These are phyloP conservation scores for Pichia cabralensis DNA, from an alignment of 805 yeast genomes.

Conservation along the genomic window DNA sequence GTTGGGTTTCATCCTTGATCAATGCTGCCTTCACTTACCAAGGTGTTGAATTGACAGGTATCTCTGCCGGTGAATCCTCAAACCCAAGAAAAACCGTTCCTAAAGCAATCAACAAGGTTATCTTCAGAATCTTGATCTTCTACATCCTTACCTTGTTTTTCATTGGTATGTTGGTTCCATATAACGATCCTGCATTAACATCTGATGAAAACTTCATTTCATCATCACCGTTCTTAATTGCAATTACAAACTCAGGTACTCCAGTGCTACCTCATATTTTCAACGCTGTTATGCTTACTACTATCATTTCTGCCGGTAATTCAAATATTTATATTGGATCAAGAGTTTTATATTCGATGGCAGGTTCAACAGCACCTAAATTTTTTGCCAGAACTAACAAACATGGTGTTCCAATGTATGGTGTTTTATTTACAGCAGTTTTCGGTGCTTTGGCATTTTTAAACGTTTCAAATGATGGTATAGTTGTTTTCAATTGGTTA, in stretches of 20 bases:
- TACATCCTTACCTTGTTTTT: constrained; percentile 58
- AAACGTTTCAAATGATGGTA: constrained; percentile 42
- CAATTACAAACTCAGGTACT: constrained; percentile 61
- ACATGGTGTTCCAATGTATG: constrained; percentile 51
- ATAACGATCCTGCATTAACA: constrained; percentile 43
- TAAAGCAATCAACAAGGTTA: constrained; percentile 59
- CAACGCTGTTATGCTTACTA: constrained; percentile 57
- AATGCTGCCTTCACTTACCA: constrained; percentile 75
- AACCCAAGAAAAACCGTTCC: constrained; percentile 67
- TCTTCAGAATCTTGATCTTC: constrained; percentile 54
- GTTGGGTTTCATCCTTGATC: constrained; percentile 60
- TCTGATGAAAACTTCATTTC: constrained; percentile 32
- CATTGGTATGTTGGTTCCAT: constrained; percentile 64
- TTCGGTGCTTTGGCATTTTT: constrained; percentile 60
- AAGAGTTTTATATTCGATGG: constrained; percentile 55
- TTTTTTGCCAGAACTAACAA: constrained; percentile 38
- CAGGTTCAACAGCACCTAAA: constrained; percentile 50
- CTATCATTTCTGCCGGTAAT: constrained; percentile 73
- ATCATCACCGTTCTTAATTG: constrained; percentile 64
- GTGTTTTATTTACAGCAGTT: constrained; percentile 46
- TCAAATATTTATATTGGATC: constrained; percentile 68
- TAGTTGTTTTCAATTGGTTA: constrained; percentile 60
- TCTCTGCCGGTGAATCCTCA: constrained; percentile 64
- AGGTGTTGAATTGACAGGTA: constrained; percentile 70
- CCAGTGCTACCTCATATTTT: constrained; percentile 56